Percentiles rank a stretch among this genome's conserved stretches.
Evolutionary conservation across 805 yeast species (phyloP).

Genomic region (Yamadazyma insecticola): DNA sequence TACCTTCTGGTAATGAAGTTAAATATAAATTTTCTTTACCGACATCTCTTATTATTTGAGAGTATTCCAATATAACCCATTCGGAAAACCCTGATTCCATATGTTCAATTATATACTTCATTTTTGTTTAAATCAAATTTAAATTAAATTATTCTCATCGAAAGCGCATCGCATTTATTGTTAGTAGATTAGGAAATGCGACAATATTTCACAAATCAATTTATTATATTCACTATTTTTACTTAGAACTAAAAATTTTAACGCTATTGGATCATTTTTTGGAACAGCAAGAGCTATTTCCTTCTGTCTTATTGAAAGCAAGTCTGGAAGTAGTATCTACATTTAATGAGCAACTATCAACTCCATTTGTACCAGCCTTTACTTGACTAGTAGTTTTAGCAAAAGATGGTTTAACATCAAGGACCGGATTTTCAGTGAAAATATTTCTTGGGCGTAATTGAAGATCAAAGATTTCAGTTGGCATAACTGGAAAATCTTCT

Average conservation of each 20-base stretch:
- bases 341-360: constrained; percentile 29
- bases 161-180: too few relatives aligned
- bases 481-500: constrained; percentile 88
- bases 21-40: constrained; percentile 72
- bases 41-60: constrained; percentile 76
- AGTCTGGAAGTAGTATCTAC: constrained; percentile 37
- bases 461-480: constrained; percentile 74
- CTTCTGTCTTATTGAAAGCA: constrained; percentile 25
- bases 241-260: too few relatives aligned
- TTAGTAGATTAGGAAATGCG: too few relatives aligned
- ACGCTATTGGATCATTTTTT: constrained; percentile 5
- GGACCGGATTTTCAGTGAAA: constrained; percentile 71
- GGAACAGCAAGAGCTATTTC: constrained; percentile 15
- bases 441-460: constrained; percentile 76
- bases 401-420: constrained; percentile 66
- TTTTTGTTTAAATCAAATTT: constrained; percentile 24
- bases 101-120: constrained; percentile 94
- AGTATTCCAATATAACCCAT: constrained; percentile 89
- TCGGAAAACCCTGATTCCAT: constrained; percentile 97
- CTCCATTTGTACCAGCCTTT: constrained; percentile 28
- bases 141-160: too few relatives aligned
- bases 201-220: too few relatives aligned
- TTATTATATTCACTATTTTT: too few relatives aligned
- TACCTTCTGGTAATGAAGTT: constrained; percentile 66
- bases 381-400: constrained; percentile 39